Base-by-base conservation (phyloP, 164 flowering plant species). In the Malania oleifera region DNA sequence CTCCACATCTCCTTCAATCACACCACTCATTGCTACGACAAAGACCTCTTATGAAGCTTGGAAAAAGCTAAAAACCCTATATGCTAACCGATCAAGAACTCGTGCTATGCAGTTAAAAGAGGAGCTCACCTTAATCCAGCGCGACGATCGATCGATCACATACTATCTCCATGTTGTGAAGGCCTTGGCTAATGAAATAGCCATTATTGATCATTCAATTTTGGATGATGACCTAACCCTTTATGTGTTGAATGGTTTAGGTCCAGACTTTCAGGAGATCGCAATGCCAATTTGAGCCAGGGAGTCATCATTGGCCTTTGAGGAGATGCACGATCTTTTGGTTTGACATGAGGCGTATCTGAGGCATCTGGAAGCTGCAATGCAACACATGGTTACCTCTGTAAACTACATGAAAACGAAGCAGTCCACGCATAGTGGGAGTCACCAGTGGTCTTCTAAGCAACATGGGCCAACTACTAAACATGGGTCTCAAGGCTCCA, bases 211-310 rank as follows among this genome's bases (percentile, higher is more conserved):
- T 47, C 11, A 5, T 10, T 1, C 52, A 7, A 13, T 39, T 39
- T 7, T 2, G 7, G 43, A 39, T 39, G 15, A 6, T 39, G 43
- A 39, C 15, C 15, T 39, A n/a, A n/a, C n/a, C n/a, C n/a, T n/a
- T n/a, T n/a, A n/a, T n/a, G n/a, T n/a, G 29, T 25, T 48, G n/a
- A 48, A 48, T 24, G 52, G 52, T 26, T 20, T 48, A 24, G 52
- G 52, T 25, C 27, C 27, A 24, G 17, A 48, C 17, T 48, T 48
- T 48, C 0, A 3, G 23, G 52, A 48, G 29, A 48, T 48, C 1
- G 13, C 15, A 1, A 17, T 1, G 28, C 29, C 52, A 7, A 13
- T 48, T 25, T 29, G 13, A 18, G 52, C 52, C 5, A 29, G 52
- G 10, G 52, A 48, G 7, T 24, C 52, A 23, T 25, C 52, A 18